Conservation (phyloP, 2,329 filamentous ascomycete genomes). For the Paramyrothecium roridum region DNA sequence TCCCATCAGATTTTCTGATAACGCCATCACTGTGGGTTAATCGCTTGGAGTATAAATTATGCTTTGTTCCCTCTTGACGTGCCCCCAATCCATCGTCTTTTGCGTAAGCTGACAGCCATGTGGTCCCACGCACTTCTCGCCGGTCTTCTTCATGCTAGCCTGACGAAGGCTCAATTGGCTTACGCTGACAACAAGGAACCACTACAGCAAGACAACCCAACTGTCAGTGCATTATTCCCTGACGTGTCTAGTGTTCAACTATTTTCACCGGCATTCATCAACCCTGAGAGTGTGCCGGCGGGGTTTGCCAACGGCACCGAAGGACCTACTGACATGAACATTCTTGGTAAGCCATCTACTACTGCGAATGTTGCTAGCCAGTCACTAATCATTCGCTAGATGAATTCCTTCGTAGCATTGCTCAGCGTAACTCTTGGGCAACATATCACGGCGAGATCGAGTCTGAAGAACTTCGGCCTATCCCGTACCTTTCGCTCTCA, state of each 20-base stretch:
- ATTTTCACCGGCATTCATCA: not conserved
- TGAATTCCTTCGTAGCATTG: slow-evolving; percentile 14
- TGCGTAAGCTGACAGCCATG: not conserved
- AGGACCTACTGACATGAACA: not conserved
- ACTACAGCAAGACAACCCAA: not conserved
- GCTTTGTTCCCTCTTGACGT: too few species aligned
- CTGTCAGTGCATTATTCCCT: not conserved
- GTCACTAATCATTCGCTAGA: slow-evolving; percentile 2
- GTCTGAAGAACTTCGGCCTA: slow-evolving; percentile 17
- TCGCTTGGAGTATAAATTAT: too few species aligned
- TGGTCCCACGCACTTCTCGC: not conserved
- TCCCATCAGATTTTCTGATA: too few species aligned
- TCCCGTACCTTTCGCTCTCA: slow-evolving; percentile 12
- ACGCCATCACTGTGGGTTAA: too few species aligned
- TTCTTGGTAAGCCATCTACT: not conserved
- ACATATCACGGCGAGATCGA: slow-evolving; percentile 14
- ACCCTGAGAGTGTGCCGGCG: not conserved
- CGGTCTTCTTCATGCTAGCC: not conserved
- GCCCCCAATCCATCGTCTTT: too few species aligned
- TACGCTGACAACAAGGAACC: not conserved
- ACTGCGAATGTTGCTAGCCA: too few species aligned
- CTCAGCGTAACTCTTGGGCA: slow-evolving; percentile 16
- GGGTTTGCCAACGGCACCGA: slow-evolving; percentile 1
- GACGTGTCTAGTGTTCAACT: not conserved
- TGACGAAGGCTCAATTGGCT: not conserved